Evolutionary conservation across 164 flowering plant species (phyloP).

Genomic region (Kalanchoe fedtschenkoi): DNA sequence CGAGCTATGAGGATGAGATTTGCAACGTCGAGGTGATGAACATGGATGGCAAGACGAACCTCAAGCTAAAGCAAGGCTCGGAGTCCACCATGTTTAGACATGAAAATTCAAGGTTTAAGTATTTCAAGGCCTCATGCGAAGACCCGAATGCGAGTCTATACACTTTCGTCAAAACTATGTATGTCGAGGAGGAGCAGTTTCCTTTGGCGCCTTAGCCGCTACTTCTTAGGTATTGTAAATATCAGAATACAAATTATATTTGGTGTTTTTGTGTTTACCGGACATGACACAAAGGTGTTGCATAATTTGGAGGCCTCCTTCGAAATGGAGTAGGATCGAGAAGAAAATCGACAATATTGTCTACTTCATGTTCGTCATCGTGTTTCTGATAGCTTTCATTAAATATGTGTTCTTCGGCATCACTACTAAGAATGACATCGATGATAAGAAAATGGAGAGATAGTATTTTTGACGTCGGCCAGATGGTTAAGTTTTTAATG

Average conservation of each 20-base stretch:
- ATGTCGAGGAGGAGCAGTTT: conserved; percentile 35
- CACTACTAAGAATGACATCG: conserved; percentile 45
- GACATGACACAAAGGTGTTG: conserved; percentile 88
- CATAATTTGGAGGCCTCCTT: conserved; percentile 79
- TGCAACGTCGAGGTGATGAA: conserved; percentile 97
- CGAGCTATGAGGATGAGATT: conserved; percentile 71
- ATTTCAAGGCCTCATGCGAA: conserved; percentile 80
- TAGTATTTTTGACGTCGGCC: conserved; percentile 93
- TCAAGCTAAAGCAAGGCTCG: conserved; percentile 79
- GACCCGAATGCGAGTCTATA: conserved; percentile 89
- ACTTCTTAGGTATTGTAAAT: conserved; percentile 82
- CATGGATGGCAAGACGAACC: conserved; percentile 91
- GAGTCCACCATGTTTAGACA: conserved; percentile 47
- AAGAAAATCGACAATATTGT: conserved; percentile 68
- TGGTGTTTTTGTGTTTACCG: conserved; percentile 81
- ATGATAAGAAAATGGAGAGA: conserved; percentile 43
- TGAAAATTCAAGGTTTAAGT: conserved; percentile 38
- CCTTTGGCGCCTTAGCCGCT: conserved; percentile 77
- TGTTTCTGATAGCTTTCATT: conserved; percentile 39
- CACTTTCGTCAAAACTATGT: conserved; percentile 70
- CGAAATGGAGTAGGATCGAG: conserved; percentile 83
- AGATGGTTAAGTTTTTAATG: too few relatives aligned
- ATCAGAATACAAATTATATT: conserved; percentile 69
- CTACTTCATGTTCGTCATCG: conserved; percentile 53
- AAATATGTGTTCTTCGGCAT: conserved; percentile 72